A percentile compares a stretch with the other conserved stretches of the same genome.
phyloP scores from a whole-genome alignment of 73 alveolate species.

The Loxodes magnus region DNA sequence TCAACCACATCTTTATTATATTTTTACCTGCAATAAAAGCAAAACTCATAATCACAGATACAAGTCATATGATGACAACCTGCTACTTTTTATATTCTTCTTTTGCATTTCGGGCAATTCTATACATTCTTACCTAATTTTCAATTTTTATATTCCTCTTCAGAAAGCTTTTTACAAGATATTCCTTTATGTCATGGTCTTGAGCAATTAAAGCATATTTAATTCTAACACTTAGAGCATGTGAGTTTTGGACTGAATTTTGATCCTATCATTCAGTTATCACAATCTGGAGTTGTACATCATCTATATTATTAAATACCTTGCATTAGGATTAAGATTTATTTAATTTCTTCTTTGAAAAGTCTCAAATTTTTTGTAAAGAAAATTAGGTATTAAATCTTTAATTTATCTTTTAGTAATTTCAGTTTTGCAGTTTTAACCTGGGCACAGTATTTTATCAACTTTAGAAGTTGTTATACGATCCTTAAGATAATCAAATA shows the following conservation, averaged over 20 bases:
- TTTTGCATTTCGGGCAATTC: conserved; percentile 68
- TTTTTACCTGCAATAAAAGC: conserved; percentile 68
- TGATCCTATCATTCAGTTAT: conserved; percentile 28
- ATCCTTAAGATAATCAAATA: not conserved
- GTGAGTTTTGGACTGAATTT: conserved; percentile 1
- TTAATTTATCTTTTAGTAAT: too few relatives aligned
- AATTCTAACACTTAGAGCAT: conserved; percentile 29
- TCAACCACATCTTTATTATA: too few relatives aligned
- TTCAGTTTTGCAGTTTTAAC: conserved; percentile 1
- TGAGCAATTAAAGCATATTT: conserved; percentile 40
- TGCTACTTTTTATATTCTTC: conserved; percentile 49
- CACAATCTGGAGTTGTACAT: conserved; percentile 58
- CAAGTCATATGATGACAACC: conserved; percentile 96
- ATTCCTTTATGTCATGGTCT: conserved; percentile 22
- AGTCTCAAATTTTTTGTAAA: too few relatives aligned
- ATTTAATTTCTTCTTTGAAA: too few relatives aligned
- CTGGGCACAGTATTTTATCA: conserved; percentile 17
- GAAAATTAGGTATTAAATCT: too few relatives aligned
- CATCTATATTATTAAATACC: too few relatives aligned
- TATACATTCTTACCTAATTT: conserved; percentile 37
- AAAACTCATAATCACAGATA: conserved; percentile 68
- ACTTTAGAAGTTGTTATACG: conserved; percentile 21
- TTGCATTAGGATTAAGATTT: too few relatives aligned
- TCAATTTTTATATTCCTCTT: conserved; percentile 36
- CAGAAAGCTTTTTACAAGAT: conserved; percentile 30